phyloP scores from a whole-genome alignment of 352 stramenopile species.

The Pythium plurisporium region DNA sequence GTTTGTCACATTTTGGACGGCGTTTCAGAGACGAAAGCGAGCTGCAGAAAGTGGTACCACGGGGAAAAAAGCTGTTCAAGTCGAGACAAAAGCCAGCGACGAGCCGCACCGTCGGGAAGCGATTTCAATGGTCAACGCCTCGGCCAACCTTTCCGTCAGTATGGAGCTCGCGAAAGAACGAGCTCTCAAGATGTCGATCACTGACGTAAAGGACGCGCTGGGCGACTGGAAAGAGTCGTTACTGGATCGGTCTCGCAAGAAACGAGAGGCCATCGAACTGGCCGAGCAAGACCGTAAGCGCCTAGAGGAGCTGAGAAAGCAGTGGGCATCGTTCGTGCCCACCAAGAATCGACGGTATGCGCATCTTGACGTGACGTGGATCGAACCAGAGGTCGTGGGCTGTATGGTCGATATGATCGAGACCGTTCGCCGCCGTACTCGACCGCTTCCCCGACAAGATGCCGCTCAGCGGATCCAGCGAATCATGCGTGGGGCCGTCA shows the following conservation, averaged over 20 bases:
- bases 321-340: constrained; percentile 30
- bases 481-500: constrained; percentile 38
- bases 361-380: constrained; percentile 55
- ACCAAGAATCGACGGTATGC: constrained; percentile 45
- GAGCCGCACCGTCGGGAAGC: constrained; percentile 10
- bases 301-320: constrained; percentile 13
- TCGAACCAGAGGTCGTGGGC: constrained; percentile 56
- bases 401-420: constrained; percentile 45
- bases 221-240: constrained; percentile 59
- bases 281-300: constrained; percentile 10
- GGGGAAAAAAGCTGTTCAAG: background rate
- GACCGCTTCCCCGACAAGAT: constrained; percentile 35
- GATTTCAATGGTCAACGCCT: constrained; percentile 22
- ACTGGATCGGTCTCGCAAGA: constrained; percentile 26
- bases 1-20: constrained; percentile 65
- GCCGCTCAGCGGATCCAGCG: constrained; percentile 56
- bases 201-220: constrained; percentile 38
- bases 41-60: background rate
- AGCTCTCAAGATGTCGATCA: constrained; percentile 41
- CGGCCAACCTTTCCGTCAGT: constrained; percentile 26
- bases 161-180: constrained; percentile 51
- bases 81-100: background rate
- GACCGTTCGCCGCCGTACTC: constrained; percentile 20
- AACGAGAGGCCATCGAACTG: constrained; percentile 23
- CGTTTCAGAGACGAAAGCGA: constrained; percentile 36